Evolutionary conservation across 106 monocot species (phyloP).

Genomic region (Iris macrosiphon): DNA sequence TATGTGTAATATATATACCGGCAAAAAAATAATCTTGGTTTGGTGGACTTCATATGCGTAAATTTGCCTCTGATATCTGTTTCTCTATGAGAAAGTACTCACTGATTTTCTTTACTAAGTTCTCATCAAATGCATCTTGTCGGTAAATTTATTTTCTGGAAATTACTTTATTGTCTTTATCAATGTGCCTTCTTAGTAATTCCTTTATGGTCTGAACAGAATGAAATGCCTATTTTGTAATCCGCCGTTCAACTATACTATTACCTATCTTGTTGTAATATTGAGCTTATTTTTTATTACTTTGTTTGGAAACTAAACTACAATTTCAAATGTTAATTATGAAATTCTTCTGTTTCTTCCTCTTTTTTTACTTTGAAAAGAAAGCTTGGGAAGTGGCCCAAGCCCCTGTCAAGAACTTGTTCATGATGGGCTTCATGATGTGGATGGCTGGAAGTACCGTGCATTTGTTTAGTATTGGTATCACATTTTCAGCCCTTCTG

Average conservation of each 20-base stretch:
- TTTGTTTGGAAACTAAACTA: not conserved
- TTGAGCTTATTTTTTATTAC: not conserved
- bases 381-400: conserved; percentile 97
- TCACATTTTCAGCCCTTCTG: conserved; percentile 99
- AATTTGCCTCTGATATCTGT: no score
- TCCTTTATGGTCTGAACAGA: not conserved
- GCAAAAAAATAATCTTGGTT: no score
- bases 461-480: conserved; percentile 95
- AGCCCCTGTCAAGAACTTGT: conserved; percentile 84
- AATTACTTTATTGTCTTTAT: no score
- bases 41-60: no score
- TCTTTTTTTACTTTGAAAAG: conserved; percentile 25
- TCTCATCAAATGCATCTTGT: no score
- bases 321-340: not conserved
- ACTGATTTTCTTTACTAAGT: no score
- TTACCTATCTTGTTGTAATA: not conserved
- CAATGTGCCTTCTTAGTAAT: no score
- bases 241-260: not conserved
- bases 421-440: conserved; percentile 99
- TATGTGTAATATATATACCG: no score
- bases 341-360: not conserved
- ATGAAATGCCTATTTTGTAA: not conserved
- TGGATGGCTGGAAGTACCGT: conserved; percentile 99
- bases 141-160: no score
- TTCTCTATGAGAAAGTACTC: no score